Evolutionary conservation across 2,329 filamentous ascomycete genomes (phyloP).

Genomic region (Diaporthe nobilis): DNA sequence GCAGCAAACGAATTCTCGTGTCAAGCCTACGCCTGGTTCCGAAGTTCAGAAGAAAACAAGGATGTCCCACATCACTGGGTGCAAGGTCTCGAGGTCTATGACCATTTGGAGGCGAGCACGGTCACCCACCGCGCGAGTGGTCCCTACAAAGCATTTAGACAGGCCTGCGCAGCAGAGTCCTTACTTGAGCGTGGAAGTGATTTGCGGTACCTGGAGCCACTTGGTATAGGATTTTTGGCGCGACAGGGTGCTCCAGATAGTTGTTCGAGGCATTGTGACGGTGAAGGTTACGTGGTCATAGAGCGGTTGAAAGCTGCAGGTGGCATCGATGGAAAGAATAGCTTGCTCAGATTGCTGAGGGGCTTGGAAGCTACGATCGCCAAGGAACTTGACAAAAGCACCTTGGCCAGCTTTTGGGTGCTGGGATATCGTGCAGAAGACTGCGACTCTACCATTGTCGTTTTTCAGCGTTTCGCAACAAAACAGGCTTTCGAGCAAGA

Average conservation of each 20-base stretch:
- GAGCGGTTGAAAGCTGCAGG: not conserved
- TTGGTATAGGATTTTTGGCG: not conserved
- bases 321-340: not conserved
- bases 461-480: not conserved
- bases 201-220: slow-evolving; percentile 8
- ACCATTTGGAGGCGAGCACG: slow-evolving; percentile 1
- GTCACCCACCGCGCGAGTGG: not conserved
- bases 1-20: not conserved
- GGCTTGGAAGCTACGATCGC: not conserved
- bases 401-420: not conserved
- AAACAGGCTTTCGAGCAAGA: not conserved
- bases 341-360: not conserved
- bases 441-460: not conserved
- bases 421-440: not conserved
- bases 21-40: slow-evolving; percentile 7
- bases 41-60: not conserved
- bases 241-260: not conserved
- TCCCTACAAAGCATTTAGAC: not conserved
- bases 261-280: not conserved
- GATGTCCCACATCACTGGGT: slow-evolving; percentile 7
- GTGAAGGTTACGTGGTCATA: not conserved
- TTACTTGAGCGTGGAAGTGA: slow-evolving; percentile 2
- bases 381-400: not conserved
- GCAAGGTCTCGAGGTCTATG: not conserved
- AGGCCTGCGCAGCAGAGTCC: not conserved